Evolutionary conservation across 208 protist species (phyloP).

Genomic region (Borovskyia barvae): DNA sequence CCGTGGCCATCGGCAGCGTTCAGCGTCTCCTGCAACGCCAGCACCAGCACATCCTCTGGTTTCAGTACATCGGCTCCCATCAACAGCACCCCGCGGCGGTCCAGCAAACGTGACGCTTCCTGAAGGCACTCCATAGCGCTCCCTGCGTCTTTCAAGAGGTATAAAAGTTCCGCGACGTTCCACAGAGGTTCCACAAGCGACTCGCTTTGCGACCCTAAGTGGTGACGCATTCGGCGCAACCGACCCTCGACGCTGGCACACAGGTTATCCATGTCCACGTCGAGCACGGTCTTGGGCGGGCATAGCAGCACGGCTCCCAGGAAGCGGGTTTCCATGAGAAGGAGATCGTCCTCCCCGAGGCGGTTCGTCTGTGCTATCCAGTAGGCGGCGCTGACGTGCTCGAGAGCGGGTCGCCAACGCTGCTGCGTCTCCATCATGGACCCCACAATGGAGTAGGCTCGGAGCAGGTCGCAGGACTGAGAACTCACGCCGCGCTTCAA

Average conservation of each 20-base stretch:
- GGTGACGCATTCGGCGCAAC: conserved; percentile 22
- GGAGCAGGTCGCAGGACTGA: conserved; percentile 29
- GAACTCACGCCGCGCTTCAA: conserved; percentile 26
- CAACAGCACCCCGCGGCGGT: conserved; percentile 53
- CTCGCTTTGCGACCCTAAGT: conserved; percentile 27
- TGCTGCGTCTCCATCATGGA: conserved; percentile 23
- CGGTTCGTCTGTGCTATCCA: conserved; percentile 36
- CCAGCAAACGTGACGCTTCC: conserved; percentile 38
- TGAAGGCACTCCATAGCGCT: conserved; percentile 32
- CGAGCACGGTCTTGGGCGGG: conserved; percentile 30
- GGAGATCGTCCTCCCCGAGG: conserved; percentile 23
- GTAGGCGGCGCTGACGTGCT: conserved; percentile 57
- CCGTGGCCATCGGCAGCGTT: not conserved
- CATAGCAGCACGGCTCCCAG: conserved; percentile 38
- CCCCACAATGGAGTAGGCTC: conserved; percentile 25
- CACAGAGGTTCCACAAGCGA: conserved; percentile 34
- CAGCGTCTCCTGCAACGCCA: conserved; percentile 12
- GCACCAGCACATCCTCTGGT: conserved; percentile 38
- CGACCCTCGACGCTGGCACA: conserved; percentile 2
- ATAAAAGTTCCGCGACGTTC: conserved; percentile 54
- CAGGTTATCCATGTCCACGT: conserved; percentile 26
- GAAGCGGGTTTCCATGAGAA: conserved; percentile 31
- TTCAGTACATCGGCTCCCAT: conserved; percentile 37
- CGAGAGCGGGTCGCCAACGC: conserved; percentile 44
- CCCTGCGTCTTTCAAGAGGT: conserved; percentile 32